These are phyloP conservation scores for Candida insectorum DNA, from an alignment of 805 yeast genomes.

Conservation along the genomic window DNA sequence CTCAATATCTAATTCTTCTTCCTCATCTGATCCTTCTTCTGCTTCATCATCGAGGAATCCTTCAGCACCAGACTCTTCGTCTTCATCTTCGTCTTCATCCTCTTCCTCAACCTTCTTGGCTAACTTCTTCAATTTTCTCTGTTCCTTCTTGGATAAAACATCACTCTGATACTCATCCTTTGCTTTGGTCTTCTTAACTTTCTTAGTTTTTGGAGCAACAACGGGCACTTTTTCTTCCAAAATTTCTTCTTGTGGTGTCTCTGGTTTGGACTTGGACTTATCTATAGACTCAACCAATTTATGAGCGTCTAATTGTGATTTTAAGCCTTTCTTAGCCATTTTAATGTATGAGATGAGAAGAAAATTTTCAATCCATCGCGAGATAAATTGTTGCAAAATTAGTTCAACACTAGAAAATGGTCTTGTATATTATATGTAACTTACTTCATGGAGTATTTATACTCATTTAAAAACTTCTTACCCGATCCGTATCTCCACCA, in stretches of 20 bases:
- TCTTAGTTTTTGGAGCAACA: slow-evolving; percentile 10
- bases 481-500: slow-evolving; percentile 79
- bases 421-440: too few relatives aligned
- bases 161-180: slow-evolving; percentile 43
- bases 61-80: slow-evolving; percentile 28
- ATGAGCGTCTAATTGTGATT: slow-evolving; percentile 29
- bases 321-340: slow-evolving; percentile 31
- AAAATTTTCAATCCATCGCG: too few relatives aligned
- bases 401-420: too few relatives aligned
- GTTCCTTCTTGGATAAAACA: slow-evolving; percentile 60
- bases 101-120: slow-evolving; percentile 25
- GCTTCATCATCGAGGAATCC: slow-evolving; percentile 26
- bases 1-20: slow-evolving; percentile 45
- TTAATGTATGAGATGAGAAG: slow-evolving; percentile 9
- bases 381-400: too few relatives aligned
- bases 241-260: slow-evolving; percentile 11
- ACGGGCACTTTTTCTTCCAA: slow-evolving; percentile 8
- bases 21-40: slow-evolving; percentile 33
- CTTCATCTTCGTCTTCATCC: slow-evolving; percentile 35
- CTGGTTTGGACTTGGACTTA: slow-evolving; percentile 23
- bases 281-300: slow-evolving; percentile 21
- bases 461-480: slow-evolving; percentile 50
- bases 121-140: slow-evolving; percentile 55
- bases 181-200: slow-evolving; percentile 5
- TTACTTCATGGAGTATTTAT: too few relatives aligned